phyloP scores from a whole-genome alignment of 768 basidiomycete genomes.

The Daedalea quercina region DNA sequence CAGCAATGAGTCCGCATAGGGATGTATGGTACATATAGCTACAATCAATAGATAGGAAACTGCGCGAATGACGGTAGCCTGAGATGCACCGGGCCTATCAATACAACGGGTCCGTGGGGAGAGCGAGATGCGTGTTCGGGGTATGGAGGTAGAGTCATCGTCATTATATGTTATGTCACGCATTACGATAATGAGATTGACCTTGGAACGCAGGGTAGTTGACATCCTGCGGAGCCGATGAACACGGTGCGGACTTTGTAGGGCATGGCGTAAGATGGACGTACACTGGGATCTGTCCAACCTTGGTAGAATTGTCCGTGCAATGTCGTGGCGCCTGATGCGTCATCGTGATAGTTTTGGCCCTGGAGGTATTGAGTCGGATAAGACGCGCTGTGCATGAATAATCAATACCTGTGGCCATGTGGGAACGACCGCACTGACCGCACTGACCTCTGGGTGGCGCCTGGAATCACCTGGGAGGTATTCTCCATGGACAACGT shows the following conservation, averaged over 20 bases:
- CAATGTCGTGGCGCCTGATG: neutral
- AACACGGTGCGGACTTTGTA: neutral
- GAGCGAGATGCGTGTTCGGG: too few species aligned
- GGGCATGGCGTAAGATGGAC: neutral
- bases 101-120: too few species aligned
- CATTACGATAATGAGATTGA: neutral
- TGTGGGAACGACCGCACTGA: neutral
- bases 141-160: neutral
- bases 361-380: neutral
- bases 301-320: neutral
- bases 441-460: neutral
- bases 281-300: conserved; percentile 1
- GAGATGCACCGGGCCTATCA: too few species aligned
- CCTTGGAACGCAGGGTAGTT: neutral
- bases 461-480: neutral
- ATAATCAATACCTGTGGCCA: neutral
- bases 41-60: too few species aligned
- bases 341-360: neutral
- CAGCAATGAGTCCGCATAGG: too few species aligned
- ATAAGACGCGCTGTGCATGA: neutral
- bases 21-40: too few species aligned
- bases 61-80: too few species aligned
- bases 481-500: neutral
- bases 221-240: neutral
- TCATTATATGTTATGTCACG: neutral